Conservation (phyloP, 2,329 filamentous ascomycete genomes). For the Cladosporium sp. region DNA sequence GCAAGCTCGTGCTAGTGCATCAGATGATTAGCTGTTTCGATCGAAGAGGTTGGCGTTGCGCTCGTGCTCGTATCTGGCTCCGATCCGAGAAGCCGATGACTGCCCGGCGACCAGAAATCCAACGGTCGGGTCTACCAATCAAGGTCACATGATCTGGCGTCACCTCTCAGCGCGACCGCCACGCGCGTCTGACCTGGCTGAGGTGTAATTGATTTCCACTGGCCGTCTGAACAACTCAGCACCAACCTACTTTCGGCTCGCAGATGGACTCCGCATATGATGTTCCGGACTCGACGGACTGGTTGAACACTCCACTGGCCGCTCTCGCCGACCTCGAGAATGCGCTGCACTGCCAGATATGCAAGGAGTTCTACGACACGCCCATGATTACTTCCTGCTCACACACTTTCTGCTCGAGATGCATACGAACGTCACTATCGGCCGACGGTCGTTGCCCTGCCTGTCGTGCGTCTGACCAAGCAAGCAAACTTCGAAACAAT, state of each 20-base stretch:
- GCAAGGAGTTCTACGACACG: conserved; percentile 93
- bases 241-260: background rate
- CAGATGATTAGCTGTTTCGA: too few relatives aligned
- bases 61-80: too few relatives aligned
- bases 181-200: too few relatives aligned
- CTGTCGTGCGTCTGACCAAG: conserved; percentile 73
- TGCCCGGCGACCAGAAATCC: too few relatives aligned
- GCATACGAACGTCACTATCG: conserved; percentile 79
- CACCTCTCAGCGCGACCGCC: too few relatives aligned
- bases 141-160: too few relatives aligned
- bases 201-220: too few relatives aligned
- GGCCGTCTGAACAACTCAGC: too few relatives aligned
- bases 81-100: too few relatives aligned
- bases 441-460: conserved; percentile 81
- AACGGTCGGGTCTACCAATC: too few relatives aligned
- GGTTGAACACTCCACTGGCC: conserved; percentile 64
- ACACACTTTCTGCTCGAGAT: conserved; percentile 95
- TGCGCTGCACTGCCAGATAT: conserved; percentile 87
- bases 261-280: conserved; percentile 26
- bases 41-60: too few relatives aligned
- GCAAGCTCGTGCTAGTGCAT: too few relatives aligned
- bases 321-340: conserved; percentile 68
- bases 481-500: conserved; percentile 77
- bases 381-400: conserved; percentile 92
- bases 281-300: conserved; percentile 76